Evolutionary conservation across 805 yeast species (phyloP).

Genomic region (Candida nitratophila): DNA sequence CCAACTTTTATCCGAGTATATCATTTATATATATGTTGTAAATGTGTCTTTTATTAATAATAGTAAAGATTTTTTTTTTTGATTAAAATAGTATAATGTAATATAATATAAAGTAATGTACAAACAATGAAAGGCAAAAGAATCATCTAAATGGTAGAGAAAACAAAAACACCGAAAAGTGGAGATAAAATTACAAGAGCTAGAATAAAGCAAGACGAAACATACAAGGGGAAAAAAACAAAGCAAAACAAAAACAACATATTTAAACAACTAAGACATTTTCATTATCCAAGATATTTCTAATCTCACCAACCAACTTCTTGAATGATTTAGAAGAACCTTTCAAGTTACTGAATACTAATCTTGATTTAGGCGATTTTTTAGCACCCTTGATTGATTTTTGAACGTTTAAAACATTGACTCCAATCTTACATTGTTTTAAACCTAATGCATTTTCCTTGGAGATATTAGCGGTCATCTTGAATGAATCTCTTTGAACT

Average conservation of each 20-base stretch:
- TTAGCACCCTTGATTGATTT: constrained; percentile 13
- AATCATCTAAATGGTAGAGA: too few relatives aligned
- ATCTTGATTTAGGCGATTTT: constrained; percentile 31
- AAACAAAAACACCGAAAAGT: neutral
- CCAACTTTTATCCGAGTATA: too few relatives aligned
- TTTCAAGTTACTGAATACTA: constrained; percentile 53
- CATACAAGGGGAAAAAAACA: neutral
- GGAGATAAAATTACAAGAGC: neutral
- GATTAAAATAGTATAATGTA: neutral
- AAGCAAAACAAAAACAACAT: neutral
- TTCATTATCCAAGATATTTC: constrained; percentile 58
- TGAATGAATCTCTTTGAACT: constrained; percentile 33
- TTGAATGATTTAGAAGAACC: constrained; percentile 61
- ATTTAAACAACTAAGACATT: constrained; percentile 19
- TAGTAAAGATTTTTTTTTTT: neutral
- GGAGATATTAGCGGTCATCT: constrained; percentile 55
- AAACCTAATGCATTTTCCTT: constrained; percentile 55
- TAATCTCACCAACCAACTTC: constrained; percentile 54
- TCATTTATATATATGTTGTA: too few relatives aligned
- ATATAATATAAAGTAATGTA: too few relatives aligned
- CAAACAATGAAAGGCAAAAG: neutral
- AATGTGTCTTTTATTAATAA: too few relatives aligned
- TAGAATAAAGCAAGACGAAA: neutral
- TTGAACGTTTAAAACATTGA: constrained; percentile 39
- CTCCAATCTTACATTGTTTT: constrained; percentile 57